Conservation (phyloP, 139 green algal species). For the Chlorella ohadii region DNA sequence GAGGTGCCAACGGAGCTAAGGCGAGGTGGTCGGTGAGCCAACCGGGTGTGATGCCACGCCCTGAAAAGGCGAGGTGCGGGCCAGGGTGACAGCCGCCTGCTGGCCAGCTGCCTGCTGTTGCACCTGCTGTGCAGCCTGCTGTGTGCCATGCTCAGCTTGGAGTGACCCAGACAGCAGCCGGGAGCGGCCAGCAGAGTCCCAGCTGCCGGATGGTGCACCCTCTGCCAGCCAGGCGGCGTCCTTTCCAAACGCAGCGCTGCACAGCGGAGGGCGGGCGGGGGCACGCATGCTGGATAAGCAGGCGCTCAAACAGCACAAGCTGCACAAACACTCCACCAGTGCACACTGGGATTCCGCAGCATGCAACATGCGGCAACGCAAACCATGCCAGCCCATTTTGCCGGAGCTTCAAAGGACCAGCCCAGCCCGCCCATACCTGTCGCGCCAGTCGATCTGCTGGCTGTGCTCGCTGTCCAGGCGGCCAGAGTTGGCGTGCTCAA, state of each 20-base stretch:
- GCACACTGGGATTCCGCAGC: too few relatives aligned
- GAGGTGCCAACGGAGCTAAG: too few relatives aligned
- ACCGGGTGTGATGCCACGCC: too few relatives aligned
- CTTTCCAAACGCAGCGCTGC: slow-evolving; percentile 19
- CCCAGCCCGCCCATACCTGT: slow-evolving; percentile 1
- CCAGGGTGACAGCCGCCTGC: neutral
- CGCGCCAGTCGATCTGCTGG: slow-evolving; percentile 8
- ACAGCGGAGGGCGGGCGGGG: neutral
- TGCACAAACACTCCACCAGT: too few relatives aligned
- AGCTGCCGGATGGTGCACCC: neutral
- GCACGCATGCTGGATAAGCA: neutral
- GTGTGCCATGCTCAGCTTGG: neutral
- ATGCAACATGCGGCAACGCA: neutral
- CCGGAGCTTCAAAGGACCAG: neutral
- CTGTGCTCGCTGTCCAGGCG: slow-evolving; percentile 16
- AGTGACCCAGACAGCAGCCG: neutral
- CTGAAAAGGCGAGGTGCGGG: neutral
- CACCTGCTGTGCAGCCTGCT: neutral
- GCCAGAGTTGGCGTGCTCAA: neutral
- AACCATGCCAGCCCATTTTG: too few relatives aligned
- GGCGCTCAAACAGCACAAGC: too few relatives aligned
- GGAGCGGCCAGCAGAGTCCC: neutral
- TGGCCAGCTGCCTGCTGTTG: neutral
- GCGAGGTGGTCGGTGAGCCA: too few relatives aligned
- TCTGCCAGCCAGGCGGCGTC: slow-evolving; percentile 7